phyloP scores from a whole-genome alignment of 2,329 filamentous ascomycete genomes.

The Aphanocladium album region DNA sequence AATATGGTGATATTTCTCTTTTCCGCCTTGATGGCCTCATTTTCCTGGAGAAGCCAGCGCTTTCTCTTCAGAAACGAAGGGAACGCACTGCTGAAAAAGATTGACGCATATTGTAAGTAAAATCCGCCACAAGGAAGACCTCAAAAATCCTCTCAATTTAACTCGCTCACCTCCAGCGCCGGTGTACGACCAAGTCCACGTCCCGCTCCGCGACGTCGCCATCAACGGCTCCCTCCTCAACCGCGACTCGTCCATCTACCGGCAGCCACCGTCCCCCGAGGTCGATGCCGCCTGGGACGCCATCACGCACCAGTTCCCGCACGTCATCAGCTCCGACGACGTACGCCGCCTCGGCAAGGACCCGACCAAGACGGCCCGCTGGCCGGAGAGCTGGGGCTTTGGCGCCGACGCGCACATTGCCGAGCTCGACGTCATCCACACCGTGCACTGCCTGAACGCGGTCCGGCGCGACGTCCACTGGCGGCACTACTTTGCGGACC shows the following conservation, averaged over 20 bases:
- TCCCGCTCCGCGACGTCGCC: background rate
- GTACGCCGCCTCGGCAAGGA: constrained; percentile 7
- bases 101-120: background rate
- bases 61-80: background rate
- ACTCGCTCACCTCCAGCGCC: background rate
- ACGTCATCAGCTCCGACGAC: constrained; percentile 7
- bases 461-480: constrained; percentile 8
- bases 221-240: constrained; percentile 3
- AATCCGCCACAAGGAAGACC: background rate
- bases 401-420: constrained; percentile 8
- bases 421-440: constrained; percentile 11
- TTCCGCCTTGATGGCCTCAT: background rate
- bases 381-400: background rate
- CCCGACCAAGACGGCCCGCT: background rate
- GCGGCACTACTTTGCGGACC: constrained; percentile 3
- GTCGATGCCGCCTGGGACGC: constrained; percentile 9
- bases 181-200: background rate
- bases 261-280: background rate
- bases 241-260: constrained; percentile 1
- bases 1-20: background rate
- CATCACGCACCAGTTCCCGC: constrained; percentile 3
- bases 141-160: no score
- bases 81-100: background rate
- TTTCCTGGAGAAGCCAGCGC: background rate
- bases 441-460: constrained; percentile 10